Conservation (phyloP, 345 rosid species). For the Triadica sebifera region DNA sequence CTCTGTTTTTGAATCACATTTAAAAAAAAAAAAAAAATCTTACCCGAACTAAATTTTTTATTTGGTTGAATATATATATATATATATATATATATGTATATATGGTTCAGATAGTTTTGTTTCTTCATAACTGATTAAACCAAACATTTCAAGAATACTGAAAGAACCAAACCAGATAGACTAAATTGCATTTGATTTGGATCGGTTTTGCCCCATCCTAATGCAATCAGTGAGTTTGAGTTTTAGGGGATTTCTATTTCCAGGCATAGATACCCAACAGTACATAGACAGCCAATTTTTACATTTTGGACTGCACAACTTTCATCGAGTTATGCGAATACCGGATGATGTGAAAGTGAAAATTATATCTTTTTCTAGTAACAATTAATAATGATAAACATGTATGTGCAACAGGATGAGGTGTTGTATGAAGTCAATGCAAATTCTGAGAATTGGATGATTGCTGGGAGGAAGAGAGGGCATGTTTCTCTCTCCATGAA, state of each 20-base stretch:
- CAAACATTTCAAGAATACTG: too few species aligned
- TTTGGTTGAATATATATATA: too few species aligned
- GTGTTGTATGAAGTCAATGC: slow-evolving; percentile 80
- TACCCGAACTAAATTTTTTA: too few species aligned
- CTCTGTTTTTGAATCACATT: too few species aligned
- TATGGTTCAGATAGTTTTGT: too few species aligned
- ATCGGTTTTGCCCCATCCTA: background rate
- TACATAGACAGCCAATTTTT: background rate
- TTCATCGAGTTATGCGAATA: background rate
- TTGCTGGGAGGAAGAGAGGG: slow-evolving; percentile 96
- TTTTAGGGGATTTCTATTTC: background rate
- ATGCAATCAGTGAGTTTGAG: background rate
- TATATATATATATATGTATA: too few species aligned
- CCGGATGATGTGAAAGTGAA: background rate
- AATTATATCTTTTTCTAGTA: too few species aligned
- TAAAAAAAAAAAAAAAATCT: too few species aligned
- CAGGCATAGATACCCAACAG: background rate
- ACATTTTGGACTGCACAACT: background rate
- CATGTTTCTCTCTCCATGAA: slow-evolving; percentile 63
- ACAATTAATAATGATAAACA: background rate
- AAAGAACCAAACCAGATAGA: too few species aligned
- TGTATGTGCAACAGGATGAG: slow-evolving; percentile 54
- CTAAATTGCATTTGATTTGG: too few species aligned
- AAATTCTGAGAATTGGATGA: slow-evolving; percentile 83
- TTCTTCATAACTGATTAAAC: too few species aligned